Base-by-base conservation (phyloP, 2,329 filamentous ascomycete genomes). In the Coniochaeta prunicola region DNA sequence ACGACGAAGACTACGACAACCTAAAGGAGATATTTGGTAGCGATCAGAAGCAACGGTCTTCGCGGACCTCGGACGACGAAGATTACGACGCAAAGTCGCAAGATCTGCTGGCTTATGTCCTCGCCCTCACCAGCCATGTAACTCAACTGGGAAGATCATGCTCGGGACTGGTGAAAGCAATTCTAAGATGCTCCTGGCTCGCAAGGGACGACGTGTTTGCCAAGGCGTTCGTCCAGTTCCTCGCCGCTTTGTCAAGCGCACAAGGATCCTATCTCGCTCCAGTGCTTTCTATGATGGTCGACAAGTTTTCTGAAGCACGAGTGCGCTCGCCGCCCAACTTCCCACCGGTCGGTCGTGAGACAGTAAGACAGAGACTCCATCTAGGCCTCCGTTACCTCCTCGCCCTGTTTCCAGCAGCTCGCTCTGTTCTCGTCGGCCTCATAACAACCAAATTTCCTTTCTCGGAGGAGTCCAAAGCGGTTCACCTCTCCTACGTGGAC, bases 401-500 rank as follows among this genome's bases (percentile, higher is more conserved):
- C 53, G 83, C 86, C 65, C 84, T 96, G 59, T 89, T 96, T 59
- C 92, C 94, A 3, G 89, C 92, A 33, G 89, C 90, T 4, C 87
- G 86, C 62, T 80, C 85, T 36, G 81, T 88, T 2, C 76, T 97
- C 31, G 84, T 88, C 38, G 81, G 84, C 34, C 77, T 92, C 55
- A 73, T 96, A 40, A 74, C 82, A 55, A 73, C 77, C 56, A 87
- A 86, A 45, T 96, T 96, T 61, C 91, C 92, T 0, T 90, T 86
- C 60, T 81, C 89, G 56, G 87, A 87, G 62, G 90, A 96, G 57
- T 85, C 87, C 4, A 88, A 88, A 62, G 87, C 86, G 64, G 80
- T 84, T n/a, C 92, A 96, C 70, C 84, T 93, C 65, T 85, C 87
- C n/a, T 99, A 96, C 68, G 88, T 96, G 59, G 82, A 88, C 66